A percentile compares a stretch with the other conserved stretches of the same genome.
These are phyloP conservation scores for Nothophaeocryptopus gaeumannii DNA, from an alignment of 2,329 filamentous ascomycete genomes.

Conservation along the genomic window DNA sequence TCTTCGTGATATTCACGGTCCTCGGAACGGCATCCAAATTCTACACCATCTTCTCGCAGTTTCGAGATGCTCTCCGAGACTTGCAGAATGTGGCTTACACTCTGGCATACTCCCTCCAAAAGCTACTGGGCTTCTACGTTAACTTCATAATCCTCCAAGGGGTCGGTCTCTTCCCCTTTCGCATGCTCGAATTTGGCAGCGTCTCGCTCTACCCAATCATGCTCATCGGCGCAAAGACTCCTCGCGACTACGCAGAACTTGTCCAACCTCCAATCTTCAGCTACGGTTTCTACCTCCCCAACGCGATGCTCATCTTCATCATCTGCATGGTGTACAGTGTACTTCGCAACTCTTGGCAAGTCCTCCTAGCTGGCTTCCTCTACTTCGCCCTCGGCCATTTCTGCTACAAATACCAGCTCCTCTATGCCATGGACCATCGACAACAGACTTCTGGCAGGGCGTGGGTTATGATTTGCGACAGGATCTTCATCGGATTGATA, in stretches of 20 bases:
- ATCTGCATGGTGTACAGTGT: conserved; percentile 95
- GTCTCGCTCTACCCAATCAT: conserved; percentile 80
- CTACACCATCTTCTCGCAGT: conserved; percentile 52
- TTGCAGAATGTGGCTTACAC: conserved; percentile 72
- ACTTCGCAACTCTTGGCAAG: conserved; percentile 72
- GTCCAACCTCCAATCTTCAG: conserved; percentile 81
- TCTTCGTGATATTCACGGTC: conserved; percentile 90
- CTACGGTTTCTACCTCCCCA: conserved; percentile 94
- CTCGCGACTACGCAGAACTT: conserved; percentile 81
- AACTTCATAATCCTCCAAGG: conserved; percentile 93
- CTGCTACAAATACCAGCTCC: conserved; percentile 92
- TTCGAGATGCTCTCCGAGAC: conserved; percentile 73
- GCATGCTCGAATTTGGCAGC: conserved; percentile 83
- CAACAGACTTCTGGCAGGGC: conserved; percentile 90
- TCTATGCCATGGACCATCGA: conserved; percentile 97
- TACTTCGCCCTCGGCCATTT: conserved; percentile 85
- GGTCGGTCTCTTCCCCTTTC: conserved; percentile 88
- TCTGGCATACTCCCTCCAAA: conserved; percentile 72
- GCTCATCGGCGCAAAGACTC: conserved; percentile 76
- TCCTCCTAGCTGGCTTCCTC: conserved; percentile 74
- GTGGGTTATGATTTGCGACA: conserved; percentile 95
- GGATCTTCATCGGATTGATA: conserved; percentile 78
- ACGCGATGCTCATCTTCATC: conserved; percentile 88
- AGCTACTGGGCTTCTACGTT: conserved; percentile 79
- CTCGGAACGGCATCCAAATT: conserved; percentile 78